phyloP scores from a whole-genome alignment of 768 basidiomycete genomes.

The Leccinum ochraceum region DNA sequence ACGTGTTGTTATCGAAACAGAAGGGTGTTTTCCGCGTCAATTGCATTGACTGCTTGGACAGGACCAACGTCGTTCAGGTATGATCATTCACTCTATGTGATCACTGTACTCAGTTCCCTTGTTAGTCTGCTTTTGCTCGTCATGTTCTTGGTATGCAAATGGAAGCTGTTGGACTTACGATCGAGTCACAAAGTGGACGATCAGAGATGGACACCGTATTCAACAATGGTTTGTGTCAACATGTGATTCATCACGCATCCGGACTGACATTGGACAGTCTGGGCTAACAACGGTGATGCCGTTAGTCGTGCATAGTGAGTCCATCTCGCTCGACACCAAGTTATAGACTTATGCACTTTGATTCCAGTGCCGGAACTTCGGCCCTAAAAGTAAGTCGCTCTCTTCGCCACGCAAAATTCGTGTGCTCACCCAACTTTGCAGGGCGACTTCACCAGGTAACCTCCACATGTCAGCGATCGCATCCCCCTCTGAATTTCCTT shows the following conservation, averaged over 20 bases:
- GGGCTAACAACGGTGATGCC: constrained; percentile 98
- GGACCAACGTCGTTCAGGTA: constrained; percentile 94
- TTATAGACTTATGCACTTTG: constrained; percentile 15
- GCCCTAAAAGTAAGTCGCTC: constrained; percentile 76
- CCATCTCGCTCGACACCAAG: not conserved
- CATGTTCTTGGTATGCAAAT: constrained; percentile 76
- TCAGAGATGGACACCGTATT: constrained; percentile 72
- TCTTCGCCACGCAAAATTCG: not conserved
- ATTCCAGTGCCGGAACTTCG: constrained; percentile 86
- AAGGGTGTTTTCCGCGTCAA: constrained; percentile 88
- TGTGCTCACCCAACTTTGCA: constrained; percentile 30
- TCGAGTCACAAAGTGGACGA: constrained; percentile 52
- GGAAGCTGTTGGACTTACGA: constrained; percentile 67
- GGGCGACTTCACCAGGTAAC: constrained; percentile 86
- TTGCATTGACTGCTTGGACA: constrained; percentile 94
- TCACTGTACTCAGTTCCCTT: constrained; percentile 7
- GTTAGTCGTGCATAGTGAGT: constrained; percentile 86
- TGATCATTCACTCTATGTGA: constrained; percentile 11
- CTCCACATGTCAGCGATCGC: not conserved
- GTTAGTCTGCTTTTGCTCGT: constrained; percentile 88
- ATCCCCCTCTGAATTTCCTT: constrained; percentile 7
- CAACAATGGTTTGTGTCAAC: constrained; percentile 62
- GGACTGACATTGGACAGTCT: constrained; percentile 49
- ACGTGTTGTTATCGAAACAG: constrained; percentile 73
- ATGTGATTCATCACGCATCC: not conserved